phyloP scores from a whole-genome alignment of 441 rosid genomes.

The Adansonia gregorii region DNA sequence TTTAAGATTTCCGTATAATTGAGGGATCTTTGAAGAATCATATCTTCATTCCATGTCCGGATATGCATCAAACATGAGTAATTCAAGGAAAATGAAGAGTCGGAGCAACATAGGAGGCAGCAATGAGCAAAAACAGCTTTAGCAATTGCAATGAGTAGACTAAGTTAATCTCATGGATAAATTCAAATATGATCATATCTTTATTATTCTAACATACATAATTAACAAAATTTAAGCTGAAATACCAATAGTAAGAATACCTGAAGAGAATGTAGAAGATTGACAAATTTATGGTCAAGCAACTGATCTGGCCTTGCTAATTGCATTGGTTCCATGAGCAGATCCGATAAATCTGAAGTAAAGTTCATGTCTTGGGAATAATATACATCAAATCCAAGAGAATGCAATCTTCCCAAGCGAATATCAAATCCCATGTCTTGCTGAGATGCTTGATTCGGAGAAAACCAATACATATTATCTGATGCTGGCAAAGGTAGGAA shows the following conservation, averaged over 20 bases:
- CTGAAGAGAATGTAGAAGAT: slow-evolving; percentile 84
- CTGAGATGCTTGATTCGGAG: slow-evolving; percentile 43
- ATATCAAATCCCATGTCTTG: slow-evolving; percentile 60
- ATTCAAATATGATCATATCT: background rate
- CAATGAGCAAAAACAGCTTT: background rate
- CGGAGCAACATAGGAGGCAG: too few species aligned
- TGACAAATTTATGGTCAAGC: slow-evolving; percentile 49
- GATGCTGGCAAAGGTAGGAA: slow-evolving; percentile 66
- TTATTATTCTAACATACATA: background rate
- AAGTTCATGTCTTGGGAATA: slow-evolving; percentile 40
- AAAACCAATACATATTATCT: slow-evolving; percentile 81
- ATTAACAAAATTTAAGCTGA: background rate
- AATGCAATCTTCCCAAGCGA: slow-evolving; percentile 66
- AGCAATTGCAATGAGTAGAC: background rate
- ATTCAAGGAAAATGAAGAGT: too few species aligned
- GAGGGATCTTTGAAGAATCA: too few species aligned
- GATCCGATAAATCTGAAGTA: slow-evolving; percentile 44
- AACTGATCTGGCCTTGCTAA: slow-evolving; percentile 59
- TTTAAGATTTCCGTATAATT: too few species aligned
- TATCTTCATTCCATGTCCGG: too few species aligned
- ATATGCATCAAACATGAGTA: too few species aligned
- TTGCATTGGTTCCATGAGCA: slow-evolving; percentile 53
- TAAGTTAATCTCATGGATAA: background rate
- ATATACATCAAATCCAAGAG: slow-evolving; percentile 57
- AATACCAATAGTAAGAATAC: slow-evolving; percentile 38